Conservation (phyloP, 768 basidiomycete genomes). For the Rhodotorula graminis region DNA sequence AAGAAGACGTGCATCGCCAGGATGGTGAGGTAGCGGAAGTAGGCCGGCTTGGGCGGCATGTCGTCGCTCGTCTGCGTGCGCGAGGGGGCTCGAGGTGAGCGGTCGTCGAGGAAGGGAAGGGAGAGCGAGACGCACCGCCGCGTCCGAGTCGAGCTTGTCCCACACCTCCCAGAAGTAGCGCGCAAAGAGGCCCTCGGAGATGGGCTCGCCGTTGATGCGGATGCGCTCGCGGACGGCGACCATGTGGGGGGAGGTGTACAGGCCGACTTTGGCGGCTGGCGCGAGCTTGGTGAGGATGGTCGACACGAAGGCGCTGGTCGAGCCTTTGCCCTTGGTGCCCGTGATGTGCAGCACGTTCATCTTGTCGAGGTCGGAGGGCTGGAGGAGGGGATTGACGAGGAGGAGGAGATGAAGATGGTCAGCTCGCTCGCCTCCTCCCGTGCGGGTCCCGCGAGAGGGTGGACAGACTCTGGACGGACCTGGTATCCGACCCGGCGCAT, state of each 20-base stretch:
- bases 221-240: constrained; percentile 94
- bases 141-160: constrained; percentile 68
- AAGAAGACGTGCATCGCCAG: constrained; percentile 87
- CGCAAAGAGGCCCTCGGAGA: constrained; percentile 82
- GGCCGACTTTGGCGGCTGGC: constrained; percentile 75
- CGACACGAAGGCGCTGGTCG: constrained; percentile 87
- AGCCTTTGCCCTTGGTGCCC: constrained; percentile 97
- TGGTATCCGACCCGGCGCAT: constrained; percentile 76
- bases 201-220: constrained; percentile 79
- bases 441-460: not conserved
- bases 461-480: constrained; percentile 52
- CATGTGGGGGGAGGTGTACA: constrained; percentile 95
- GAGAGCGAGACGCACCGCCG: constrained; percentile 52
- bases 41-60: constrained; percentile 73
- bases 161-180: constrained; percentile 94
- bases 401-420: not conserved
- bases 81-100: not conserved
- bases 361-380: constrained; percentile 77
- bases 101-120: not conserved
- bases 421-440: not conserved
- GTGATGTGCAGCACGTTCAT: constrained; percentile 94
- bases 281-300: constrained; percentile 72
- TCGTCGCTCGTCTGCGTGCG: constrained; percentile 23
- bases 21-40: constrained; percentile 89
- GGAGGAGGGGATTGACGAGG: constrained; percentile 11